A percentile compares a stretch with the other conserved stretches of the same genome.
phyloP scores from a whole-genome alignment of 164 flowering plant species.

The Taxillus chinensis region DNA sequence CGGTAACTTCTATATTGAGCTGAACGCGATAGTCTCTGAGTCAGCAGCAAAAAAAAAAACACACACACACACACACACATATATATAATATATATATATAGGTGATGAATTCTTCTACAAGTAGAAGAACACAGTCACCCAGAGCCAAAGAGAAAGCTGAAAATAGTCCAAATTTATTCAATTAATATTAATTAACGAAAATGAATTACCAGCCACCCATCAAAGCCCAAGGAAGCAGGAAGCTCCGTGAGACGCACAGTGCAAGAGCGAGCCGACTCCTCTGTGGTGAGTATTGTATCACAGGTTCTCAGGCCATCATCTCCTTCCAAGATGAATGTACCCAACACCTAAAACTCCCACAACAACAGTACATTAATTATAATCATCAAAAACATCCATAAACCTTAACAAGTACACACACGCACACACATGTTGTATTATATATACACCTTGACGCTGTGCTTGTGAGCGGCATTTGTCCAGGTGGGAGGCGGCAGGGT shows the following conservation, averaged over 20 bases:
- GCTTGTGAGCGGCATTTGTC: constrained; percentile 79
- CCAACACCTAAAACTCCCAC: constrained; percentile 46
- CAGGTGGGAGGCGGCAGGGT: constrained; percentile 93
- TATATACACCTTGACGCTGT: constrained; percentile 97
- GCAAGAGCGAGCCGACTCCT: constrained; percentile 63
- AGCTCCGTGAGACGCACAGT: constrained; percentile 78
- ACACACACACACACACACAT: no score
- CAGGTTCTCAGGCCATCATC: constrained; percentile 54
- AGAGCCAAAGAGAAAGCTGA: constrained; percentile 9
- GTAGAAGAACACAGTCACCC: no score
- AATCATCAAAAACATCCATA: no score
- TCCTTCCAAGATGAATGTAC: constrained; percentile 85
- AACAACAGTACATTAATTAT: no score
- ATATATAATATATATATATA: no score
- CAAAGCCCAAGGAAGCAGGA: constrained; percentile 72
- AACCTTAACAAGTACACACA: no score
- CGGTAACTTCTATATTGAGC: constrained; percentile 67
- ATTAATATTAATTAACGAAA: background rate
- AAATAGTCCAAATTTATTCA: background rate
- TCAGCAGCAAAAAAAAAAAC: no score
- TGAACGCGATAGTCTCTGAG: constrained; percentile 4
- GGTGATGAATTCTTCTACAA: no score
- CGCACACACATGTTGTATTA: no score
- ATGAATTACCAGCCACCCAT: constrained; percentile 87
- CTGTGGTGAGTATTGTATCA: constrained; percentile 39